Evolutionary conservation across 2,329 filamentous ascomycete species (phyloP), one percentile per base, ranked within the genome.

Genomic region (Cytospora chrysosperma): DNA sequence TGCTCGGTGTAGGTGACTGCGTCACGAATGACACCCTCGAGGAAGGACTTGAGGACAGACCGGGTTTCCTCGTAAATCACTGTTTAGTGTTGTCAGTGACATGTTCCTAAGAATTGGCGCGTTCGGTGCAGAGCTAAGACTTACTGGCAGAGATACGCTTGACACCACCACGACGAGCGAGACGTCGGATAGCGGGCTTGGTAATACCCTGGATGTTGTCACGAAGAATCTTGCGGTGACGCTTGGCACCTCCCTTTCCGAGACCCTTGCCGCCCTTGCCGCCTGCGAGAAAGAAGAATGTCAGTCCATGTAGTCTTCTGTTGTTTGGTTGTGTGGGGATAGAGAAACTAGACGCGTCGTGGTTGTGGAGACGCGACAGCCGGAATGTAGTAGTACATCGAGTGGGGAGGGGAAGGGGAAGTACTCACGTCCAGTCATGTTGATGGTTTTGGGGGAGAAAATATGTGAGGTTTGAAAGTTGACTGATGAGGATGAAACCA

Each of bases 201-300:
- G 93, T 97, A 78, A 97, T 97, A 83, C 93, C 93, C 85, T 97
- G 93, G 78, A 97, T 97, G 91, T 97, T 97, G 90, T 97, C 93
- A 82, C 93, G 92, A 81, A 97, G 87, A 85, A 97, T 97, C 91
- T 97, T 97, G 77, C 94, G 89, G 85, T 97, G 93, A 82, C 93
- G 93, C 91, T 97, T 98, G 82, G 94, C 94, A 80, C 93, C 93
- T 71, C 93, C 93, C 89, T 97, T 97, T 80, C 93, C 93, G 81
- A 97, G 92, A 79, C 93, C 93, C 88, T 97, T 97, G 79, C 93
- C 93, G 81, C 93, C 93, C 84, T 96, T 96, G 79, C 92, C 92
- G 79, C 92, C 92, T 95, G 51, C 55, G 40, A 73, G 72, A 68
- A 70, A 67, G 68, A 67, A 12, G 37, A 32, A 34, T 32, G 59